Evolutionary conservation across 306 rosid genomes (phyloP).

Genomic region (Sphenostylis stenocarpa): DNA sequence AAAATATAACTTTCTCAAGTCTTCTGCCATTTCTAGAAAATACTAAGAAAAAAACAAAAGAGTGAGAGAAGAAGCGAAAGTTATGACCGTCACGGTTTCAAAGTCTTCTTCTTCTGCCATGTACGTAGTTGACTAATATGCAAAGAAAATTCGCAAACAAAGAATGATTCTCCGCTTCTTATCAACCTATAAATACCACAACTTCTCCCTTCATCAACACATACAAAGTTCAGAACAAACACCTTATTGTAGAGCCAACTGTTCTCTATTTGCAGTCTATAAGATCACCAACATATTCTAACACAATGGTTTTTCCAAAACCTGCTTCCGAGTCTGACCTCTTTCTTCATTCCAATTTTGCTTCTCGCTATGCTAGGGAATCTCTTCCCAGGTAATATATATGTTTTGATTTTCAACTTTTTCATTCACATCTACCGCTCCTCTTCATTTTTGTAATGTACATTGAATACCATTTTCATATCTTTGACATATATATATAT

Average conservation of each 20-base stretch:
- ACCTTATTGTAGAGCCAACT: not conserved
- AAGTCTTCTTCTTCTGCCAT: not conserved
- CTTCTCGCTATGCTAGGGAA: slow-evolving; percentile 12
- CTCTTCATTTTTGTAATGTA: not conserved
- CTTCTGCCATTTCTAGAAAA: not conserved
- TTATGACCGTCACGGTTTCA: not conserved
- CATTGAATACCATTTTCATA: not conserved
- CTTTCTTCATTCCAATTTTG: slow-evolving; percentile 26
- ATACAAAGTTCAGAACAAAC: not conserved
- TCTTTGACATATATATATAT: too few species aligned
- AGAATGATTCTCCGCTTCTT: slow-evolving; percentile 22
- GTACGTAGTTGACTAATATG: not conserved
- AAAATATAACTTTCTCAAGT: not conserved
- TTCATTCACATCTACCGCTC: not conserved
- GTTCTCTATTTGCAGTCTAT: not conserved
- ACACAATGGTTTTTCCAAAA: slow-evolving; percentile 34
- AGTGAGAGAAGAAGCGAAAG: not conserved
- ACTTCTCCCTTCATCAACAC: not conserved
- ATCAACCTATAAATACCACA: slow-evolving; percentile 29
- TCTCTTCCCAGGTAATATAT: slow-evolving; percentile 43
- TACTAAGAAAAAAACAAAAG: not conserved
- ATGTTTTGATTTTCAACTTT: too few species aligned
- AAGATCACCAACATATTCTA: not conserved
- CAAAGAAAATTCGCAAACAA: slow-evolving; percentile 7
- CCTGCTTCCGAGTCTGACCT: slow-evolving; percentile 37